Percentiles rank a stretch among this genome's conserved stretches.
phyloP scores from a whole-genome alignment of 805 yeast species.

The Yamadazyma phyllophila region DNA sequence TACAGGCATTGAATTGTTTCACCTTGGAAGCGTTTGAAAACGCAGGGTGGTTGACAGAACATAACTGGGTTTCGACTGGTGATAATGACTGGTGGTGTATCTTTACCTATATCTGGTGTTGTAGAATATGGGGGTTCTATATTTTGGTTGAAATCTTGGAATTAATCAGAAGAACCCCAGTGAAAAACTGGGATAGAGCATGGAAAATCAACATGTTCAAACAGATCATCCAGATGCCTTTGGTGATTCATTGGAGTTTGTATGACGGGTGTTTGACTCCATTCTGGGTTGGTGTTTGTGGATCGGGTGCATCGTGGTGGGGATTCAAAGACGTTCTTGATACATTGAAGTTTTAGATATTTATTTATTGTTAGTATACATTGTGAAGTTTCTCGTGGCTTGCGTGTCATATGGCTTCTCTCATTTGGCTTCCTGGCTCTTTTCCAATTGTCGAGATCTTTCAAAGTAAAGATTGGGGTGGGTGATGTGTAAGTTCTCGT shows the following conservation, averaged over 20 bases:
- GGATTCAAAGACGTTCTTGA: slow-evolving; percentile 35
- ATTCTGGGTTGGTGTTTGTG: slow-evolving; percentile 49
- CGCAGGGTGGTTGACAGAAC: slow-evolving; percentile 47
- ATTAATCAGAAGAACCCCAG: slow-evolving; percentile 40
- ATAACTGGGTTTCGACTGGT: slow-evolving; percentile 42
- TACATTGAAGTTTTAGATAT: slow-evolving; percentile 28
- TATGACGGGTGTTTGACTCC: slow-evolving; percentile 44
- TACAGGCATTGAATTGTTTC: slow-evolving; percentile 41
- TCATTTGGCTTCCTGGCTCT: not conserved
- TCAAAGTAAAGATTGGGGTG: slow-evolving; percentile 91
- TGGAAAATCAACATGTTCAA: slow-evolving; percentile 38
- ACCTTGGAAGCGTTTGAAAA: slow-evolving; percentile 41
- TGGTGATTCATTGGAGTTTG: slow-evolving; percentile 45
- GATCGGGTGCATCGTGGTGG: slow-evolving; percentile 45
- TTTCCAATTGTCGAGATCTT: slow-evolving; percentile 60
- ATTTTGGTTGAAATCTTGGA: slow-evolving; percentile 39
- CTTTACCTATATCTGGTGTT: slow-evolving; percentile 45
- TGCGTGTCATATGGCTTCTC: too few relatives aligned
- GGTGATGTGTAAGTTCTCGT: slow-evolving; percentile 60
- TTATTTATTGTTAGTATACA: not conserved
- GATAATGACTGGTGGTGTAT: slow-evolving; percentile 42
- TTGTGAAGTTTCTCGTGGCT: not conserved
- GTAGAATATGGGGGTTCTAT: slow-evolving; percentile 45
- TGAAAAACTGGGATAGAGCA: slow-evolving; percentile 30
- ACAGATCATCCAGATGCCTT: slow-evolving; percentile 39